Evolutionary conservation across 2,329 filamentous ascomycete genomes (phyloP).

Genomic region (Clonostachys byssicola): DNA sequence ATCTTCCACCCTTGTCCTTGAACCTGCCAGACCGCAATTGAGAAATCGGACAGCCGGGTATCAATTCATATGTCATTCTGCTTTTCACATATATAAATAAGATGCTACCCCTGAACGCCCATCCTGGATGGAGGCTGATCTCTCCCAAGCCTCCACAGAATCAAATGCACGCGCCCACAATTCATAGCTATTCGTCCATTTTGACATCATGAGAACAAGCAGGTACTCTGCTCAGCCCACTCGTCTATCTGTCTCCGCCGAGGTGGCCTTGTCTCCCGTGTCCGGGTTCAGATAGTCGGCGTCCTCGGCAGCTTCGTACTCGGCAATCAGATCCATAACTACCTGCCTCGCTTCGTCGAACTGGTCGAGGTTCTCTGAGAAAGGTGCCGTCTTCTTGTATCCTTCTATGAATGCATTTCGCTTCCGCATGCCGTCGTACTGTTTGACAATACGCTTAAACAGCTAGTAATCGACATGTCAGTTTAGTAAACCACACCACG

Average conservation of each 20-base stretch:
- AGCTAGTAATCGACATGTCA: constrained; percentile 41
- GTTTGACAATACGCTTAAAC: constrained; percentile 88
- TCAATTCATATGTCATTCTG: no score
- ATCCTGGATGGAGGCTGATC: no score
- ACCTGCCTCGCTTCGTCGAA: constrained; percentile 95
- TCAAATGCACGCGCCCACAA: no score
- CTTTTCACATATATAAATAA: no score
- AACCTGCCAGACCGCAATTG: no score
- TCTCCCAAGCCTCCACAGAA: no score
- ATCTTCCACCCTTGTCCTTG: no score
- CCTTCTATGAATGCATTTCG: constrained; percentile 94
- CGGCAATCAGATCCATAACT: constrained; percentile 82
- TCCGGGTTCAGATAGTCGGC: constrained; percentile 84
- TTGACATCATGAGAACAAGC: background rate
- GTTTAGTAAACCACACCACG: background rate
- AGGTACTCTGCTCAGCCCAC: constrained; percentile 22
- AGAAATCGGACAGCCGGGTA: no score
- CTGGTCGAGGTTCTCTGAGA: constrained; percentile 85
- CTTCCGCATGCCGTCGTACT: constrained; percentile 93
- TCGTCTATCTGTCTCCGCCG: constrained; percentile 49
- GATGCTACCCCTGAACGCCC: no score
- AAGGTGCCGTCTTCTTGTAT: constrained; percentile 94
- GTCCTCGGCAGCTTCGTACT: constrained; percentile 94
- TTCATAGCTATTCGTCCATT: background rate
- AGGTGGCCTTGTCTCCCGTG: constrained; percentile 43